Conservation (phyloP, 1,284 basidiomycete species). For the Neonothopanus nambi region DNA sequence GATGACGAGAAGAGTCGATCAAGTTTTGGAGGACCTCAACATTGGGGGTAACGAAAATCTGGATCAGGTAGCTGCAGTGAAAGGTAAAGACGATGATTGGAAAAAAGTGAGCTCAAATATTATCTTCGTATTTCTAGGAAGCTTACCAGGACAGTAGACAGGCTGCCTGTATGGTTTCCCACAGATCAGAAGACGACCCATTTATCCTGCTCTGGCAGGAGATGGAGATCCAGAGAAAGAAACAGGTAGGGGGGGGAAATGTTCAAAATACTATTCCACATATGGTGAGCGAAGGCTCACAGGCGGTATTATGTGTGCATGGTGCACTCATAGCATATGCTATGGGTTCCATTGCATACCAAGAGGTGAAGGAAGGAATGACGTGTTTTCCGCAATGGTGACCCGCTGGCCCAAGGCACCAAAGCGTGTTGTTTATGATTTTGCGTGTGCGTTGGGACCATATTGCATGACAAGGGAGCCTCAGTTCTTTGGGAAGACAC, state of each 20-base stretch:
- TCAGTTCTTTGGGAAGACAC: slow-evolving; percentile 29
- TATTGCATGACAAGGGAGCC: slow-evolving; percentile 32
- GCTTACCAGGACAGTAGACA: slow-evolving; percentile 10
- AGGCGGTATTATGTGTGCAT: too few species aligned
- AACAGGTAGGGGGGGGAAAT: slow-evolving; percentile 11
- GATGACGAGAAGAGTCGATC: background rate
- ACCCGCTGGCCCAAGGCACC: too few species aligned
- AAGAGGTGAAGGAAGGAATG: slow-evolving; percentile 15
- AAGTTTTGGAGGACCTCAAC: background rate
- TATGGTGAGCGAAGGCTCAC: too few species aligned
- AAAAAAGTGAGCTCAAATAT: background rate
- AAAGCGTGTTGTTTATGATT: too few species aligned
- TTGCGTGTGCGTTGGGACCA: slow-evolving; percentile 28
- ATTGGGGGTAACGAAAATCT: background rate
- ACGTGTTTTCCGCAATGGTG: slow-evolving; percentile 25
- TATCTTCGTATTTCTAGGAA: background rate
- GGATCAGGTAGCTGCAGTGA: background rate
- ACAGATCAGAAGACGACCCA: slow-evolving; percentile 15
- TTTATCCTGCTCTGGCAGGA: background rate
- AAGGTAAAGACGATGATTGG: background rate
- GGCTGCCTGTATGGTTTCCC: slow-evolving; percentile 22
- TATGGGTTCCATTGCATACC: slow-evolving; percentile 33
- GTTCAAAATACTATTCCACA: too few species aligned
- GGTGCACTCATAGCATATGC: slow-evolving; percentile 36
- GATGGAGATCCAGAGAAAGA: background rate